phyloP scores from a whole-genome alignment of 129 eudicot genomes.

The Arctium lappa region DNA sequence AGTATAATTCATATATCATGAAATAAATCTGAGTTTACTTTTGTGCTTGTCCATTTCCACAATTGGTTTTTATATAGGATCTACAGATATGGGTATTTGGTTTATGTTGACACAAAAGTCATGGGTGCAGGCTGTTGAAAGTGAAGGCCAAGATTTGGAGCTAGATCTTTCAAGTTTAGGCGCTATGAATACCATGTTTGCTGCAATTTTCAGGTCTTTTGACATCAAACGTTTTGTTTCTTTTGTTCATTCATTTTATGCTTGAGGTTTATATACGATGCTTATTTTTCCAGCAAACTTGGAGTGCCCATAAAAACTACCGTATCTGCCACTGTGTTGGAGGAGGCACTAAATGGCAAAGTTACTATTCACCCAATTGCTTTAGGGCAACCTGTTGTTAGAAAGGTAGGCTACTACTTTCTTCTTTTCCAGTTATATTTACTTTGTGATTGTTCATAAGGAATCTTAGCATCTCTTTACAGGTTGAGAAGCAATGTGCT shows the following conservation, averaged over 20 bases:
- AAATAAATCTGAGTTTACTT: background rate
- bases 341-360: constrained; percentile 85
- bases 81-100: background rate
- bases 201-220: constrained; percentile 85
- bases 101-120: constrained; percentile 8
- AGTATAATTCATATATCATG: background rate
- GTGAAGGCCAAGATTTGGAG: constrained; percentile 82
- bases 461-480: constrained; percentile 18
- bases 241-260: background rate
- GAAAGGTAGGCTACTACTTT: constrained; percentile 53
- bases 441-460: constrained; percentile 21
- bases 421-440: background rate
- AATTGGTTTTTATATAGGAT: background rate
- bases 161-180: constrained; percentile 98
- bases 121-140: constrained; percentile 75
- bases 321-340: constrained; percentile 85
- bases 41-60: background rate
- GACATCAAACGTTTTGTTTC: background rate
- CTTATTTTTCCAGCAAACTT: constrained; percentile 62
- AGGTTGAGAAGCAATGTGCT: constrained; percentile 97
- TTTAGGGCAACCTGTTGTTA: constrained; percentile 65
- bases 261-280: background rate
- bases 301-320: constrained; percentile 98
- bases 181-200: constrained; percentile 90
- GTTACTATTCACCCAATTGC: constrained; percentile 60